A percentile compares a stretch with the other conserved stretches of the same genome.
These are phyloP conservation scores for Scytalidium lignicola DNA, from an alignment of 2,329 filamentous ascomycete species.

Conservation along the genomic window DNA sequence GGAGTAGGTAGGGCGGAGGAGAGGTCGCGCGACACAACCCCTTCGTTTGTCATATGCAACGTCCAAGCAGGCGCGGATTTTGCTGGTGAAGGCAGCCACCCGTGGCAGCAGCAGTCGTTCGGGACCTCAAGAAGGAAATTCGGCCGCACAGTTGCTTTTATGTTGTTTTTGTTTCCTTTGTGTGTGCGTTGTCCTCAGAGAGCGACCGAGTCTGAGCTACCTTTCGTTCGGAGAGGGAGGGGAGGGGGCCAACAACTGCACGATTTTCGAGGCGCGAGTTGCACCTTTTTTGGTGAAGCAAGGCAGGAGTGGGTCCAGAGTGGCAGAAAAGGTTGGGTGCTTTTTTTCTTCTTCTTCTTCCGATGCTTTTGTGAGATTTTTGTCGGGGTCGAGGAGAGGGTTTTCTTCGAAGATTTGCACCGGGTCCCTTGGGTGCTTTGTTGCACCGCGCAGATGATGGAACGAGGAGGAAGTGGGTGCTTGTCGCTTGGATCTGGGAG, in stretches of 20 bases:
- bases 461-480: not conserved
- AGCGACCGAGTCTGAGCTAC: too few species aligned
- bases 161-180: conserved; percentile 9
- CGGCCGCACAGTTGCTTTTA: conserved; percentile 6
- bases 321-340: not conserved
- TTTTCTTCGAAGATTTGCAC: too few species aligned
- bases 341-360: not conserved
- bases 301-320: not conserved
- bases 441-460: not conserved
- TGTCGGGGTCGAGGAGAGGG: too few species aligned
- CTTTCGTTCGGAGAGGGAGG: not conserved
- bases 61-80: conserved; percentile 18
- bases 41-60: conserved; percentile 31
- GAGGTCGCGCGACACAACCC: conserved; percentile 29
- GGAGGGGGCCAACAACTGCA: too few species aligned
- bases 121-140: not conserved
- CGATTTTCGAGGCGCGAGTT: not conserved
- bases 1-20: conserved; percentile 20
- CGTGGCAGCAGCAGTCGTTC: conserved; percentile 13
- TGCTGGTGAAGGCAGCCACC: conserved; percentile 25
- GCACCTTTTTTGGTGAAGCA: not conserved
- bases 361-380: too few species aligned
- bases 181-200: conserved; percentile 9
- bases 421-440: too few species aligned
- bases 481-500: not conserved